These are phyloP conservation scores for Linum lewisii DNA, from an alignment of 345 rosid genomes.

Conservation along the genomic window DNA sequence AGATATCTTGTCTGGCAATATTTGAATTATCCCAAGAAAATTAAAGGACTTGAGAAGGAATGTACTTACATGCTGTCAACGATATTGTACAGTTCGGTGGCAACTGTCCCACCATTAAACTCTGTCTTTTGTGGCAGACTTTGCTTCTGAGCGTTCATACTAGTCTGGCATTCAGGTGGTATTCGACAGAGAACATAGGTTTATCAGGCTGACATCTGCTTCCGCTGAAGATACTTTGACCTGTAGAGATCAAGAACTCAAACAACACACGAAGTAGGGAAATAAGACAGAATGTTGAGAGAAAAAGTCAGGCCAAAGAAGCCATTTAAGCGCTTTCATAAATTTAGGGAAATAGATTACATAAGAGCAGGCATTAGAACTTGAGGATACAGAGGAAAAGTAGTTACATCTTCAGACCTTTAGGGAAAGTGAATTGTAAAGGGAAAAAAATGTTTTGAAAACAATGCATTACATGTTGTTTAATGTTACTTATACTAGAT, in stretches of 20 bases:
- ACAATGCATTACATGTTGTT: background rate
- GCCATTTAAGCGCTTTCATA: background rate
- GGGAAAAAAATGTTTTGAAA: background rate
- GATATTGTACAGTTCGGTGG: background rate
- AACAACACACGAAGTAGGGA: background rate
- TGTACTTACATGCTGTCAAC: background rate
- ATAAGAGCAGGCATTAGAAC: background rate
- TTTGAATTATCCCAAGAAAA: background rate
- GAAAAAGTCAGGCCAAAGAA: background rate
- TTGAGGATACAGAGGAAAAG: background rate
- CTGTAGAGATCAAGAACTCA: background rate
- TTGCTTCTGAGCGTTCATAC: background rate
- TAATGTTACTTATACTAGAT: background rate
- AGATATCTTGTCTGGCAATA: no score
- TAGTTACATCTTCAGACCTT: no score
- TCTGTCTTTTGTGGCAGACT: background rate
- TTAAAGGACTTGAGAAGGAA: background rate
- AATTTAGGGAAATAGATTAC: background rate
- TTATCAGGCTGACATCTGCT: no score
- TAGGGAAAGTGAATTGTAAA: no score
- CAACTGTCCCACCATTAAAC: background rate
- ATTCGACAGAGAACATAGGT: no score
- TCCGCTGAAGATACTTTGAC: no score
- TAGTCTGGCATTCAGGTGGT: background rate
- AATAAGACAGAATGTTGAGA: background rate